Base-by-base conservation (phyloP, 345 rosid species). In the Atalantia buxifolia region DNA sequence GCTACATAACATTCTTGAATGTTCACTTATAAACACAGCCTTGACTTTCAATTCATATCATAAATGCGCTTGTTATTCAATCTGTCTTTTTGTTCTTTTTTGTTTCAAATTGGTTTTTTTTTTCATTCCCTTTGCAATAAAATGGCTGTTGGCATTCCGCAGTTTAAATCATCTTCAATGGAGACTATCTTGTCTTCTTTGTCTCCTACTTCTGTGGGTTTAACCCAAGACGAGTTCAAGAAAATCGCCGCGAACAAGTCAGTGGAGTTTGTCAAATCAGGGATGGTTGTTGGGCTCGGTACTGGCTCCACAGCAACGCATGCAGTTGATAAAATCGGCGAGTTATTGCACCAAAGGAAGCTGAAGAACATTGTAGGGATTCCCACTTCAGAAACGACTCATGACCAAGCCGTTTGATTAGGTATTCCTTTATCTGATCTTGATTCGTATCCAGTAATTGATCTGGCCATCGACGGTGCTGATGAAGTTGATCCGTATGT, bases 261-360 rank as follows among this genome's bases (percentile, higher is more conserved):
- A 35, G 99, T 94, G 9, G 98, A 94, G 68, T 94, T 83, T 77
- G 97, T 96, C 30, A 79, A 89, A 76, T 96, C 98, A 61, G 99
- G 98, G 22, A 96, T 96, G 99, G 97, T 96, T 68, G 78, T 94
- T n/a, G 99, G 97, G 30, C 93, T 96, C 36, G 99, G 98, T 14
- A 96, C 99, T 6, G 98, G 97, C 71, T 96, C 99, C 81, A 96
- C 98, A 14, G 99, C 98, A 74, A 88, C 83, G 55, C 97, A 94
- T 85, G 98, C 98, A 76, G 92, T 96, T 22, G 95, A 89, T 77
- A 90, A 95, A 3, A 91, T 94, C 77, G 97, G 90, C 9, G 93
- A 92, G 59, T 89, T 96, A 48, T 82, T 94, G 50, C 85, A 78
- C 5, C 94, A 85, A 64, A 97, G 99, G 7, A 86, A 91, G 67